These are phyloP conservation scores for Fusarium incarnatum DNA, from an alignment of 2,329 filamentous ascomycete genomes.

Conservation along the genomic window DNA sequence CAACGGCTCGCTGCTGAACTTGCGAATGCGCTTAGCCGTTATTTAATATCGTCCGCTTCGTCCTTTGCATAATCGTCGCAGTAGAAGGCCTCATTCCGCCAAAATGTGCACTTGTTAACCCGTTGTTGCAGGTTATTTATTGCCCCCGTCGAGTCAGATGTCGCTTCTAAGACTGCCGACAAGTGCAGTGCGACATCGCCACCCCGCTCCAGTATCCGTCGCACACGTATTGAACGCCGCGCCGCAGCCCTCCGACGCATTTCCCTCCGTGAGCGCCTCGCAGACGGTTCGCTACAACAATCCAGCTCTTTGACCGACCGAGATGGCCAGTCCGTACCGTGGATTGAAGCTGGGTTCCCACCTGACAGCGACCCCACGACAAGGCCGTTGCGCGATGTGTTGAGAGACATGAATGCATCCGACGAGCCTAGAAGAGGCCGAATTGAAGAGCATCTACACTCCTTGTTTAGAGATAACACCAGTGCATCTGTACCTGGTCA, in stretches of 20 bases:
- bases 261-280: conserved; percentile 43
- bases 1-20: conserved; percentile 32
- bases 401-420: conserved; percentile 44
- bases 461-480: conserved; percentile 38
- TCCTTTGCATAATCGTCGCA: conserved; percentile 24
- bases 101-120: conserved; percentile 31
- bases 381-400: conserved; percentile 43
- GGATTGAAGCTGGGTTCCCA: conserved; percentile 34
- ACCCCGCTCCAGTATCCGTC: conserved; percentile 57
- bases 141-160: conserved; percentile 59
- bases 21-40: conserved; percentile 23
- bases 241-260: conserved; percentile 48
- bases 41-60: conserved; percentile 20
- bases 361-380: conserved; percentile 28
- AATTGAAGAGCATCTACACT: conserved; percentile 47
- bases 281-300: conserved; percentile 21
- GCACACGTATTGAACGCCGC: conserved; percentile 50
- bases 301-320: conserved; percentile 6
- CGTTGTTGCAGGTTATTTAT: conserved; percentile 56
- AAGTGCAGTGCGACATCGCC: conserved; percentile 49
- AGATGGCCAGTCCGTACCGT: conserved; percentile 38
- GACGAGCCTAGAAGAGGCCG: conserved; percentile 43
- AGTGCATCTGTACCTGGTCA: conserved; percentile 1
- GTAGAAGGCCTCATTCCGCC: conserved; percentile 20
- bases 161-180: conserved; percentile 51